These are phyloP conservation scores for Candida gorgasii DNA, from an alignment of 805 yeast genomes.

Conservation along the genomic window DNA sequence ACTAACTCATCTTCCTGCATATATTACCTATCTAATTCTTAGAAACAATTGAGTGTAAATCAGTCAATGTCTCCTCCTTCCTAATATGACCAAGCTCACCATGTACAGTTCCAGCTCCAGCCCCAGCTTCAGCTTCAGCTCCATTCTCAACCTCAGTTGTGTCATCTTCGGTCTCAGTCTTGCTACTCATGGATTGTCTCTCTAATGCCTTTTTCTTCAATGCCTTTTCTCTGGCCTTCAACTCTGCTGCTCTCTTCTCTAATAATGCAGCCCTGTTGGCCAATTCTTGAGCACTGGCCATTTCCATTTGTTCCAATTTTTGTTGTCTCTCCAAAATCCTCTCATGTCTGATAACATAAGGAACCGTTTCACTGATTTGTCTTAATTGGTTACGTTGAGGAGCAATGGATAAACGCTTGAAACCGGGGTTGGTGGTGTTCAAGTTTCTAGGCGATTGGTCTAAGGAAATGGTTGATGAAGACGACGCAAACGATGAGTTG, in stretches of 20 bases:
- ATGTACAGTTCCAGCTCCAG: constrained; percentile 5
- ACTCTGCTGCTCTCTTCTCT: constrained; percentile 71
- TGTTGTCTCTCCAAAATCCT: constrained; percentile 72
- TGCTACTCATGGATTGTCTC: constrained; percentile 5
- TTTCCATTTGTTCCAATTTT: constrained; percentile 76
- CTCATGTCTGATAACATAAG: constrained; percentile 80
- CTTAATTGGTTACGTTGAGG: constrained; percentile 65
- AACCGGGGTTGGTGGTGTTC: constrained; percentile 29
- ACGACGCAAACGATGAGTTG: constrained; percentile 29
- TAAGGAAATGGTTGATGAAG: constrained; percentile 31
- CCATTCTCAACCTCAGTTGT: constrained; percentile 5
- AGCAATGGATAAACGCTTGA: constrained; percentile 45
- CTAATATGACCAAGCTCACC: constrained; percentile 20
- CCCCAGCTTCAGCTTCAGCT: no score
- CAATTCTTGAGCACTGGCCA: constrained; percentile 72
- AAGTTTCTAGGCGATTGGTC: constrained; percentile 22
- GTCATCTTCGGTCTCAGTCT: constrained; percentile 4
- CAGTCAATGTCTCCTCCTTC: constrained; percentile 57
- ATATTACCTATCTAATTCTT: background rate
- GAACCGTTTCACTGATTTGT: constrained; percentile 80
- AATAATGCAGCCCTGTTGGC: constrained; percentile 73
- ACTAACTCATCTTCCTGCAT: no score
- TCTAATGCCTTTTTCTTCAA: constrained; percentile 44
- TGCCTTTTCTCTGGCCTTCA: constrained; percentile 64
- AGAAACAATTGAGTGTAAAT: constrained; percentile 42